A percentile compares a stretch with the other conserved stretches of the same genome.
These are phyloP conservation scores for Fraxinus americana DNA, from an alignment of 257 asterid genomes.

Conservation along the genomic window DNA sequence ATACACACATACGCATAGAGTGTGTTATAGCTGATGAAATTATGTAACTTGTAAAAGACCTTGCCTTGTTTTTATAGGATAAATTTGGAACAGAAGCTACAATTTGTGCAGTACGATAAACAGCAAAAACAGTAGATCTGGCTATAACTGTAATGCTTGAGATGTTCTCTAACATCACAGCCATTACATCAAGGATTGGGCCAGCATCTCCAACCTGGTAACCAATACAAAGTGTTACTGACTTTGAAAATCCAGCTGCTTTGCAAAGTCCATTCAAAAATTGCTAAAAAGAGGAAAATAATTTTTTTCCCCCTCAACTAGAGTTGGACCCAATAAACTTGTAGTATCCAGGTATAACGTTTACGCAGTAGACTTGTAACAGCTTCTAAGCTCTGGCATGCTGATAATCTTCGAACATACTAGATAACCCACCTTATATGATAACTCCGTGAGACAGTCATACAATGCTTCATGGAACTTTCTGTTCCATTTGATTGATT, in stretches of 20 bases:
- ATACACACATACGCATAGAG: slow-evolving; percentile 12
- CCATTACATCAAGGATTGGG: slow-evolving; percentile 86
- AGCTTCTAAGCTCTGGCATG: neutral
- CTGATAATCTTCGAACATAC: neutral
- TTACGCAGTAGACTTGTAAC: neutral
- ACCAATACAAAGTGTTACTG: slow-evolving; percentile 24
- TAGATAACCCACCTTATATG: slow-evolving; percentile 59
- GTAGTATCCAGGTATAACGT: neutral
- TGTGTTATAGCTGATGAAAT: neutral
- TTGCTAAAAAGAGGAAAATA: neutral
- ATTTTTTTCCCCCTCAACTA: neutral
- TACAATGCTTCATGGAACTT: slow-evolving; percentile 78
- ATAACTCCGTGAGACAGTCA: slow-evolving; percentile 78
- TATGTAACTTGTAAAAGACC: slow-evolving; percentile 16
- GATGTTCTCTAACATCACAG: slow-evolving; percentile 84
- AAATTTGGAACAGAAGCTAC: slow-evolving; percentile 72
- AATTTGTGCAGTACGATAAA: slow-evolving; percentile 81
- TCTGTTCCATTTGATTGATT: slow-evolving; percentile 70
- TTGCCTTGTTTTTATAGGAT: slow-evolving; percentile 77
- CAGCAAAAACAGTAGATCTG: slow-evolving; percentile 79
- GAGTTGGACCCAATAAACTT: neutral
- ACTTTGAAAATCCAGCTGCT: slow-evolving; percentile 4
- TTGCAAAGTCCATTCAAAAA: neutral
- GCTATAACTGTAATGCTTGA: slow-evolving; percentile 77
- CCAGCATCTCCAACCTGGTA: slow-evolving; percentile 93